Base-by-base conservation (phyloP, 805 yeast genomes). In the Candida silvatica region DNA sequence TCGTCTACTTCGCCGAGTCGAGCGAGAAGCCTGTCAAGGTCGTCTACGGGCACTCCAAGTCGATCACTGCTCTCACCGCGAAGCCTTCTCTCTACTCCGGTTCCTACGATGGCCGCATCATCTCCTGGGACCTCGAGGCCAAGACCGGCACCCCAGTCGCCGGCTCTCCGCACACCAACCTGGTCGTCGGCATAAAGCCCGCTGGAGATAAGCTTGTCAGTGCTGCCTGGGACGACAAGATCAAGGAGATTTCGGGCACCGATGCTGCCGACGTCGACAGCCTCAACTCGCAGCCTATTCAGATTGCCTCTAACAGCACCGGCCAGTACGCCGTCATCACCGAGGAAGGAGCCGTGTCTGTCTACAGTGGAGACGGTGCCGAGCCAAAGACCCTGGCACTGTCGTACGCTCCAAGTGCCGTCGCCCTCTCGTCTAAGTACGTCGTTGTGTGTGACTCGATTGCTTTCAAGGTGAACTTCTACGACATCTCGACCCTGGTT, bases 181-280 rank as follows among this genome's bases (percentile, higher is more conserved):
- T 80, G 42, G 69, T 90, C 30, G 75, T 73, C 23, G 77, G 78
- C 3, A 68, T 71, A 14, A 22, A 22, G 12, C 24, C 24, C 24
- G 11, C 12, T 22, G 41, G 56, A 14, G 36, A 45, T 18, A 55
- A 52, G 1, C 48, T 55, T 1, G 35, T 59, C 5, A 48, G 52
- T 12, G 64, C 75, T 16, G 94, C 88, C 3, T 92, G 97, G 97
- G 98, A 90, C 58, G 95, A 85, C 51, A 73, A 73, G 11, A 48
- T 87, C 31, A 73, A 70, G 49, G 46, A 57, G 11, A 41, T 66
- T 19, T 50, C 46, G 19, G 54, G 56, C 9, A 35, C 42, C 17
- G 31, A 32, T 3, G 34, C 47, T 28, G 27, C 20, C 6, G 38
- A 56, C 6, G 64, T 62, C 19, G 42, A 56, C 20, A 44, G 62